Conservation (phyloP, 495 filamentous ascomycete species). For the Hamigera avellanea region DNA sequence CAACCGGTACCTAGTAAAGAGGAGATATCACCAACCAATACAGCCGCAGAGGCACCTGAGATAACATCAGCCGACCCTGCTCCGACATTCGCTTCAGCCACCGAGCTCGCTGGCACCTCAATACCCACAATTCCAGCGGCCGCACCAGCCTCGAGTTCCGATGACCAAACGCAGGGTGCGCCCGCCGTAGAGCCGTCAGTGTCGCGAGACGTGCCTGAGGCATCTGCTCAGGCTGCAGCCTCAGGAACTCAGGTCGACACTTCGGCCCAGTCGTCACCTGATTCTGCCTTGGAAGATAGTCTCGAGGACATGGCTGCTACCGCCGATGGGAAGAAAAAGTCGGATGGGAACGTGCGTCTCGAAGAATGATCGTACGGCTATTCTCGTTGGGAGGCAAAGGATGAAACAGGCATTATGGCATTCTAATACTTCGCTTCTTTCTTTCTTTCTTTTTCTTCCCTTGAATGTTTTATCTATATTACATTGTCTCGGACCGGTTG, state of each 20-base stretch:
- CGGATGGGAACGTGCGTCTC: conserved; percentile 12
- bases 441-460: too few relatives aligned
- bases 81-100: neutral
- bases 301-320: conserved; percentile 17
- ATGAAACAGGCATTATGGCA: too few relatives aligned
- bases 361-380: too few relatives aligned
- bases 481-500: too few relatives aligned
- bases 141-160: neutral
- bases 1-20: conserved; percentile 3
- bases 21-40: neutral
- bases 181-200: neutral
- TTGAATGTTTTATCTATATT: too few relatives aligned
- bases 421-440: too few relatives aligned
- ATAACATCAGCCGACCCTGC: conserved; percentile 1
- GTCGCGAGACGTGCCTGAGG: neutral
- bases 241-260: neutral
- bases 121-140: neutral
- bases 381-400: too few relatives aligned
- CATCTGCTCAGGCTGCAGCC: neutral
- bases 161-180: neutral
- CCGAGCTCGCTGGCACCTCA: neutral
- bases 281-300: conserved; percentile 11
- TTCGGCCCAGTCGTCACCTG: conserved; percentile 1
- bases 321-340: conserved; percentile 22
- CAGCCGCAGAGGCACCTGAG: neutral